Conservation (phyloP, 2,329 filamentous ascomycete species). For the Lachnellula willkommii region DNA sequence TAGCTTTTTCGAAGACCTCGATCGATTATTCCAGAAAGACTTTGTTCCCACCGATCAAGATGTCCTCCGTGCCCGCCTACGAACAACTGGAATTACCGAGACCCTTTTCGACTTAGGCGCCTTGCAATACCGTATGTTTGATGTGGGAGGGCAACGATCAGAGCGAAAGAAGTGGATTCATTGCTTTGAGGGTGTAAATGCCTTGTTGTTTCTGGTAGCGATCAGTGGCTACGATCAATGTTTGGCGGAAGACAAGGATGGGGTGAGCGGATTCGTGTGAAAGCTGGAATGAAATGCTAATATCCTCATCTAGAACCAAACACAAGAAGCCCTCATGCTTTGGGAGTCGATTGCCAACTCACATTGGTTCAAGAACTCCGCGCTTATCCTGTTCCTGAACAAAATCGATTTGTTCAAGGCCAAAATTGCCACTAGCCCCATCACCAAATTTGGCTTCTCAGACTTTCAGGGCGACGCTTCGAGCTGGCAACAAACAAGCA, state of each 20-base stretch:
- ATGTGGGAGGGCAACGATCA: slow-evolving; percentile 68
- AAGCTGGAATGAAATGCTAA: slow-evolving; percentile 17
- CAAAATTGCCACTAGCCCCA: slow-evolving; percentile 66
- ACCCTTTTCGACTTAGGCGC: slow-evolving; percentile 89
- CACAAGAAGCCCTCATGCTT: slow-evolving; percentile 83
- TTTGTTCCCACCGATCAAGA: slow-evolving; percentile 94
- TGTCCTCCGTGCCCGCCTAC: slow-evolving; percentile 80
- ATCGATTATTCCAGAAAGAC: slow-evolving; percentile 67
- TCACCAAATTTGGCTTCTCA: slow-evolving; percentile 69
- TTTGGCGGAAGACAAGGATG: slow-evolving; percentile 91
- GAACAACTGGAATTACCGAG: slow-evolving; percentile 94
- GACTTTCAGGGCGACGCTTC: slow-evolving; percentile 69
- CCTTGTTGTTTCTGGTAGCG: slow-evolving; percentile 85
- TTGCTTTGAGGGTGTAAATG: slow-evolving; percentile 75
- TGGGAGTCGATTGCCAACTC: slow-evolving; percentile 84
- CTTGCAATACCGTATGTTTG: slow-evolving; percentile 89
- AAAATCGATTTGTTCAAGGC: slow-evolving; percentile 82
- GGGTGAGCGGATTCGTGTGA: slow-evolving; percentile 52
- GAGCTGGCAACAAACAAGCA: slow-evolving; percentile 69
- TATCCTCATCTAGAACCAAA: slow-evolving; percentile 63
- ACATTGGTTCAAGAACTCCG: slow-evolving; percentile 78
- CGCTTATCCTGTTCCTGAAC: slow-evolving; percentile 79
- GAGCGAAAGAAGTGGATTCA: slow-evolving; percentile 78
- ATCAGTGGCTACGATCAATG: slow-evolving; percentile 97
- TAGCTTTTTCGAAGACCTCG: slow-evolving; percentile 78